phyloP scores from a whole-genome alignment of 345 rosid species.

The Lepidium sativum region DNA sequence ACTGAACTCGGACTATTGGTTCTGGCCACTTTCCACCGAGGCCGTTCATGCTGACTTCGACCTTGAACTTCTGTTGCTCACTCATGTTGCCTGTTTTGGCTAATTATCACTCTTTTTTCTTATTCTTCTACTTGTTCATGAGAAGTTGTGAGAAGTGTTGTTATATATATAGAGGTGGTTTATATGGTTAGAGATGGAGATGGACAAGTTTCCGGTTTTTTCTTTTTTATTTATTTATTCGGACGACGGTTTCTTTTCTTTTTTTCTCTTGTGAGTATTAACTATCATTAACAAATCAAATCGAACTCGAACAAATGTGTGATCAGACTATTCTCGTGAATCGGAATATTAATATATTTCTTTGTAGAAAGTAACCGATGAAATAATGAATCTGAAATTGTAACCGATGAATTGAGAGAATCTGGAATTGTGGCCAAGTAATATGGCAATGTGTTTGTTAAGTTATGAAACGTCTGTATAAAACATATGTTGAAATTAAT shows the following conservation, averaged over 20 bases:
- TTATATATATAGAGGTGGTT: not conserved
- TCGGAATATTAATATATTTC: not conserved
- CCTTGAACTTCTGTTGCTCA: not conserved
- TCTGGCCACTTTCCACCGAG: conserved; percentile 74
- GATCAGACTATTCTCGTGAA: not conserved
- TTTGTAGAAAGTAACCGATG: not conserved
- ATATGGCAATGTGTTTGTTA: not conserved
- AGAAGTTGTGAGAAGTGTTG: not conserved
- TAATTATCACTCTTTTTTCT: not conserved
- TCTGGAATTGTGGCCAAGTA: not conserved
- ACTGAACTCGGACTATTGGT: conserved; percentile 84
- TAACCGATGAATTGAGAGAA: conserved; percentile 1
- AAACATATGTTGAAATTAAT: no score
- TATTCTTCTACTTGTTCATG: not conserved
- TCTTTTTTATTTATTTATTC: no score
- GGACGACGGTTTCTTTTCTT: not conserved
- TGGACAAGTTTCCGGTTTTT: no score
- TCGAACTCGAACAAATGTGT: not conserved
- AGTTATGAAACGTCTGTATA: conserved; percentile 2
- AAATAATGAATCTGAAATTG: not conserved
- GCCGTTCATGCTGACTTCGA: not conserved
- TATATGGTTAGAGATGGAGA: not conserved
- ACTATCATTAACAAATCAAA: not conserved
- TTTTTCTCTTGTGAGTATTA: not conserved
- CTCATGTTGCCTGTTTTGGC: conserved; percentile 1